These are phyloP conservation scores for Eucalyptus dawsonii DNA, from an alignment of 345 rosid genomes.

Conservation along the genomic window DNA sequence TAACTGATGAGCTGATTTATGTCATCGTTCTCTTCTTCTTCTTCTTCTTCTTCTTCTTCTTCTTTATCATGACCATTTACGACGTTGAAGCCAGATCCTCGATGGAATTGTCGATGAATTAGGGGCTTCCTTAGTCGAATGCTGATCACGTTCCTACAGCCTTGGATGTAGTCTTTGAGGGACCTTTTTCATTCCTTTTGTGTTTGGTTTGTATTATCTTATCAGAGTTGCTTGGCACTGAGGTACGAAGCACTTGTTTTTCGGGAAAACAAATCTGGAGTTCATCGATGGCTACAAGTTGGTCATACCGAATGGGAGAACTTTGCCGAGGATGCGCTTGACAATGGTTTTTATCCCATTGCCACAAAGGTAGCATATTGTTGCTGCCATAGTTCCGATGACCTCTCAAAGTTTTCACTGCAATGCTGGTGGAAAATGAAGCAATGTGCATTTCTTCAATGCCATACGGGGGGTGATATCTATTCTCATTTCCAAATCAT, in stretches of 20 bases:
- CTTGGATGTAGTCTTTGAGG: background rate
- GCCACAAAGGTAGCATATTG: slow-evolving; percentile 31
- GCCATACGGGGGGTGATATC: background rate
- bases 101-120: background rate
- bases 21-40: background rate
- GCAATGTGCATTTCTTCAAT: background rate
- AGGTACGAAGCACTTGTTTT: slow-evolving; percentile 61
- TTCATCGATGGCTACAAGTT: slow-evolving; percentile 36
- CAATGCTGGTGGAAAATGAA: background rate
- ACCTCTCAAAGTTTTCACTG: background rate
- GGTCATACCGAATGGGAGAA: slow-evolving; percentile 46
- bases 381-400: background rate
- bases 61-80: background rate
- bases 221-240: slow-evolving; percentile 63
- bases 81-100: background rate
- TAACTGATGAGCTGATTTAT: background rate
- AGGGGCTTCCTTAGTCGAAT: background rate
- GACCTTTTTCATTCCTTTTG: background rate
- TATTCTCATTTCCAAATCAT: background rate
- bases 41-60: no score
- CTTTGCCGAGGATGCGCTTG: slow-evolving; percentile 50
- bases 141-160: background rate
- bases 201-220: background rate
- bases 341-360: slow-evolving; percentile 39
- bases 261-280: slow-evolving; percentile 37